Conservation (phyloP, 345 rosid species). For the Reutealis trisperma region DNA sequence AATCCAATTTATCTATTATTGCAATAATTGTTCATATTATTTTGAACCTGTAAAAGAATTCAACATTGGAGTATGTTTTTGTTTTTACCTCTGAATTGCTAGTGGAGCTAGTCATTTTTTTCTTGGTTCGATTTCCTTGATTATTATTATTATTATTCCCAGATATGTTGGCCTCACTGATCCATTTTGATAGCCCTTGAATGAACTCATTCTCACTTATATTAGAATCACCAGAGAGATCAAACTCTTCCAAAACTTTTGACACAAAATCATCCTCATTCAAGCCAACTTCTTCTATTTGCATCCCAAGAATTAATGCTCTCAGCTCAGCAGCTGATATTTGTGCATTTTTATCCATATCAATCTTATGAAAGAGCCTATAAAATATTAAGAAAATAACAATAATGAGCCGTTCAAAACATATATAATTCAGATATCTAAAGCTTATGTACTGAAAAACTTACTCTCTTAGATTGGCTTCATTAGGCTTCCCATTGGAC, state of each 20-base stretch:
- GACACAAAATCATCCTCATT: slow-evolving; percentile 21
- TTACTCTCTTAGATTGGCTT: slow-evolving; percentile 32
- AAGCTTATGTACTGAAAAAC: background rate
- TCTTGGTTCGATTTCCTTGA: background rate
- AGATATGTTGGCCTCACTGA: slow-evolving; percentile 22
- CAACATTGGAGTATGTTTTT: background rate
- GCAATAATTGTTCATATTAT: too few species aligned
- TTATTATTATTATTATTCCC: background rate
- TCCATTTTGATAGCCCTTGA: slow-evolving; percentile 38
- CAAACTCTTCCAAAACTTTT: slow-evolving; percentile 40
- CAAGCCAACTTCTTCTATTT: slow-evolving; percentile 36
- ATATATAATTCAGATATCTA: too few species aligned
- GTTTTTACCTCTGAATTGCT: slow-evolving; percentile 22
- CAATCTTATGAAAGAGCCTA: slow-evolving; percentile 47
- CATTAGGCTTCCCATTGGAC: slow-evolving; percentile 33
- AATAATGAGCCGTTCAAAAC: too few species aligned
- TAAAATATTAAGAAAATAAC: background rate
- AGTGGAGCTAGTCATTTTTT: background rate
- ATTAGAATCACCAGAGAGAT: slow-evolving; percentile 24
- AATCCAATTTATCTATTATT: background rate
- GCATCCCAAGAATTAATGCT: slow-evolving; percentile 43
- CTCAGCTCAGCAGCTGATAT: slow-evolving; percentile 41
- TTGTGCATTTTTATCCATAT: slow-evolving; percentile 20
- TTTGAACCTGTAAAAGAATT: background rate
- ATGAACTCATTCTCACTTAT: slow-evolving; percentile 41